Evolutionary conservation across 768 basidiomycete genomes (phyloP), one percentile per base, ranked within the genome.

Genomic region (Pleurotus ostreatus): DNA sequence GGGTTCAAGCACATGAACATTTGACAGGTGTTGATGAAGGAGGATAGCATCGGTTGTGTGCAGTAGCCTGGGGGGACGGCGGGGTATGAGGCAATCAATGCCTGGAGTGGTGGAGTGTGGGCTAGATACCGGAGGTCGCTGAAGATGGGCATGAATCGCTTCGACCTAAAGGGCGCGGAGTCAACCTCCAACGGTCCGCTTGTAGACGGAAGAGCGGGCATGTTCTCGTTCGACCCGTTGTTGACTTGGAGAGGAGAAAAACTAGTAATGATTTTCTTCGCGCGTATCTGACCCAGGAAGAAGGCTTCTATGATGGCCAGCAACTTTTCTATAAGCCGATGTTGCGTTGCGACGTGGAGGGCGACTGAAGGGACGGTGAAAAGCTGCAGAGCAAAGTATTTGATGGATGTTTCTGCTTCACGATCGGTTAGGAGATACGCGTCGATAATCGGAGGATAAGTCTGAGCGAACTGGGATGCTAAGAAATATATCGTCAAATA

Each of bases 121-220:
- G 87, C 89, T 25, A 94, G 80, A 61, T 92, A 92, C 7, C 92
- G 83, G 26, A 98, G 78, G 68, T 95, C 92, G 62, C 88, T 88
- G 69, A 98, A 96, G 46, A 98, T 84, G 2, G 92, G 91, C 86
- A 94, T 91, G 73, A 96, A 97, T 7, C 95, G 88, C 68, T 98
- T 98, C 15, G 90, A 92, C 70, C 91, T 89, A 83, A 97, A 97
- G 0, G 91, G 88, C 57, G 85, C 83, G 39, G 85, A 83, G 47
- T 97, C 95, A 40, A 92, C 87, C 58, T 95, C 91, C 53, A 97
- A 66, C 6, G 51, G 51, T 18, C 51, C 51, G 20, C 39, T 18
- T 4, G 63, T 65, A 63, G 8, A 62, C 66, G 18, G 57, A 60
- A 30, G 55, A 57, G 41, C 56, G 26, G 43, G 51, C 4, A 53